A percentile compares a stretch with the other conserved stretches of the same genome.
Conservation (phyloP, 2,329 filamentous ascomycete species). For the Xylaria multiplex region DNA sequence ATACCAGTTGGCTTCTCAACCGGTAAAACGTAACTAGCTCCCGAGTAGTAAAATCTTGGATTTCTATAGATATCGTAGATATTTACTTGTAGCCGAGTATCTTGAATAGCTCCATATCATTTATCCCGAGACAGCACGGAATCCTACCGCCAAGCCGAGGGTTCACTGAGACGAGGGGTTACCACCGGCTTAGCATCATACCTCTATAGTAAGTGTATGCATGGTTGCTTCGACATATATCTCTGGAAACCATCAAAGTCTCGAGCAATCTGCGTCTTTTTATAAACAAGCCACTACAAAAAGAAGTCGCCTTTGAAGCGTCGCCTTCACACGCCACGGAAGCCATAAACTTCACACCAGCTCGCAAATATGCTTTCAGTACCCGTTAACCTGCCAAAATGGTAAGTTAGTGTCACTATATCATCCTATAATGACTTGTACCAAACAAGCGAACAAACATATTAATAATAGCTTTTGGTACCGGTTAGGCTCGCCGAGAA, state of each 20-base stretch:
- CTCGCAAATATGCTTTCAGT: constrained; percentile 57
- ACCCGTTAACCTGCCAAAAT: constrained; percentile 67
- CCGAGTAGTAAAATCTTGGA: neutral
- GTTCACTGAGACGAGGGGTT: constrained; percentile 19
- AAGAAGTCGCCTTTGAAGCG: constrained; percentile 5
- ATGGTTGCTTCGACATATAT: neutral
- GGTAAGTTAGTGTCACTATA: constrained; percentile 54
- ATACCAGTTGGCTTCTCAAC: neutral
- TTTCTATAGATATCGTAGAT: neutral
- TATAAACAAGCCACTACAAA: constrained; percentile 1
- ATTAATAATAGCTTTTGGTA: constrained; percentile 6
- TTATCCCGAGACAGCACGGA: neutral
- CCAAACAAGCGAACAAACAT: constrained; percentile 23
- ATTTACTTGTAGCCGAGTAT: neutral
- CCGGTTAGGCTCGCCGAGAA: constrained; percentile 83
- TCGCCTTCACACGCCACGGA: neutral
- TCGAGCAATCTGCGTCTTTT: neutral
- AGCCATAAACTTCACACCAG: neutral
- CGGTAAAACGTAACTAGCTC: neutral
- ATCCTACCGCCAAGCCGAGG: neutral
- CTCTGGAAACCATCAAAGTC: neutral
- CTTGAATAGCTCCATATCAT: neutral
- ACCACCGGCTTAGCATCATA: constrained; percentile 10
- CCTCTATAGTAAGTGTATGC: neutral
- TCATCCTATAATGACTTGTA: constrained; percentile 10